Base-by-base conservation (phyloP, 2,329 filamentous ascomycete genomes). In the Sordariomycetes sp. region DNA sequence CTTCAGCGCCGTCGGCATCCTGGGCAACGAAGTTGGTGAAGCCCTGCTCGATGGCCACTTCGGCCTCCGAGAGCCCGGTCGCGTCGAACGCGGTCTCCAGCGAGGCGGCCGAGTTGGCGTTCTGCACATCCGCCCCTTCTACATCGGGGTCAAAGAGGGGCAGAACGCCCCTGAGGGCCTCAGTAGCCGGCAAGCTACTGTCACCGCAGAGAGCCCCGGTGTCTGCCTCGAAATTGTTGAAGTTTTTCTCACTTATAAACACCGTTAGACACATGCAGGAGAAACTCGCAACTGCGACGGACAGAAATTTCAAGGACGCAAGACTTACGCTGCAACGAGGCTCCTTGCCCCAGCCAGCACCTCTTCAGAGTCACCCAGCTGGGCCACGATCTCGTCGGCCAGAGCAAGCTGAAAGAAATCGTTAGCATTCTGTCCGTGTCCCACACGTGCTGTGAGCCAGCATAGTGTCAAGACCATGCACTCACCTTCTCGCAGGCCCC, bases 91-190 rank as follows among this genome's bases (percentile, higher is more conserved):
- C 83, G 3, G 70, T 75, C 20, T 66, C 67, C 53, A 79, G 67
- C 3, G 81, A 85, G 25, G 69, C 69, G 2, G 70, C 72, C 18
- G 83, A 82, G 67, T 85, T 80, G 60, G 80, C 78, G 61, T 87
- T 88, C 67, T 83, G 81, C 12, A 73, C 64, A 58, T 78, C 82
- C 24, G 80, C 72, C 59, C 79, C 81, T 55, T 65, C 73, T 46
- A 88, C 83, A 61, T 72, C 80, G 2, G 86, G 85, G 68, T 89
- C 86, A 61, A 89, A 79, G 18, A 86, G 75, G 28, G 86, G 85
- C 3, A 87, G 76, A 59, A 89, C 83, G 61, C 86, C 86, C 51
- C 86, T 77, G 35, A 89, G 80, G 58, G 76, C 76, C 25, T 71
- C 70, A 8, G 81, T 87, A 35, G 75, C 79, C 12, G 86, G 86